phyloP scores from a whole-genome alignment of 1,139 yeast species.

The Arxiozyma heterogenica region DNA sequence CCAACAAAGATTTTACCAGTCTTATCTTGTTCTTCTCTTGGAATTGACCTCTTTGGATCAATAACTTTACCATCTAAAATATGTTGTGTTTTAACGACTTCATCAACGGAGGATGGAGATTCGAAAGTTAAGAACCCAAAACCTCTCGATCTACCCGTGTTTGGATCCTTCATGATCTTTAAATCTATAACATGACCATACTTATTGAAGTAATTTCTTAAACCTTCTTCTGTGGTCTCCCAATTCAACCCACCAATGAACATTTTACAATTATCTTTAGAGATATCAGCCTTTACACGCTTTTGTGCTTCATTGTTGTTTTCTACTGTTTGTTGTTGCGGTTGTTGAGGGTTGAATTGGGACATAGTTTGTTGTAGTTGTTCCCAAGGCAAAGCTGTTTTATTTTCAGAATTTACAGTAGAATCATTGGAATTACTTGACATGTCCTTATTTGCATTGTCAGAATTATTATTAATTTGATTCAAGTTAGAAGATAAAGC shows the following conservation, averaged over 20 bases:
- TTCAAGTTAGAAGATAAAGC: slow-evolving; percentile 28
- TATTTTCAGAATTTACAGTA: slow-evolving; percentile 4
- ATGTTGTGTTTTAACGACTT: slow-evolving; percentile 81
- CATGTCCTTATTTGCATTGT: slow-evolving; percentile 9
- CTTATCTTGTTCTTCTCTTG: slow-evolving; percentile 95
- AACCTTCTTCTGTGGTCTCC: slow-evolving; percentile 89
- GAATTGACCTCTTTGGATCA: slow-evolving; percentile 97
- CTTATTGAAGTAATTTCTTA: slow-evolving; percentile 75
- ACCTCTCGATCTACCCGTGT: slow-evolving; percentile 91
- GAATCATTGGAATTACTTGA: slow-evolving; percentile 9
- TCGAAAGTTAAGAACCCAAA: slow-evolving; percentile 91
- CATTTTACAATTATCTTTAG: slow-evolving; percentile 75
- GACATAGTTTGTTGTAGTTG: slow-evolving; percentile 31
- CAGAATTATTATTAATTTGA: slow-evolving; percentile 16
- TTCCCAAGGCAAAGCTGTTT: slow-evolving; percentile 27
- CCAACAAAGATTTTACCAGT: slow-evolving; percentile 98
- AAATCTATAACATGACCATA: slow-evolving; percentile 87
- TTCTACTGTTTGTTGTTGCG: slow-evolving; percentile 28
- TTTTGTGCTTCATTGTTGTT: slow-evolving; percentile 6
- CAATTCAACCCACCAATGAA: slow-evolving; percentile 96
- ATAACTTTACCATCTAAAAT: slow-evolving; percentile 91
- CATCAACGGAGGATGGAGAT: slow-evolving; percentile 74
- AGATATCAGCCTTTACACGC: slow-evolving; percentile 34
- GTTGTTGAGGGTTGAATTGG: slow-evolving; percentile 30
- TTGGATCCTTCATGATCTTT: slow-evolving; percentile 87